These are phyloP conservation scores for Phylloboletellus chloephorus DNA, from an alignment of 1,284 basidiomycete genomes.

Conservation along the genomic window DNA sequence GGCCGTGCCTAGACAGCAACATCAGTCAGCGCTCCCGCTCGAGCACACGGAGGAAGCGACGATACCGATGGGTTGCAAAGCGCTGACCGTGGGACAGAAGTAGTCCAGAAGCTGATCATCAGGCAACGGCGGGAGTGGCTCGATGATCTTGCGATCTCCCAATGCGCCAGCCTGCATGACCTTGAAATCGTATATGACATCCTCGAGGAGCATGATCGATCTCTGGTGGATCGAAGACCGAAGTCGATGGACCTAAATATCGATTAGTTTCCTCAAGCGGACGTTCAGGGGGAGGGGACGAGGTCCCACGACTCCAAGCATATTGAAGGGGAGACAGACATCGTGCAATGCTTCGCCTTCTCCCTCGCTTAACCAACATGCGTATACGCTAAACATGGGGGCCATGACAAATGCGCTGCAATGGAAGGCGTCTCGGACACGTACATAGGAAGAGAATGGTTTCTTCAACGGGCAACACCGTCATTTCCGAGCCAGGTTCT, in stretches of 20 bases:
- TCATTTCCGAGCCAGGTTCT: slow-evolving; percentile 20
- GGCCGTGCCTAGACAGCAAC: slow-evolving; percentile 12
- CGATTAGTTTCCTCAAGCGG: background rate
- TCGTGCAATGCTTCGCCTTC: slow-evolving; percentile 12
- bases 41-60: too few species aligned
- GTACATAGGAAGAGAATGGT: slow-evolving; percentile 16
- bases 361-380: slow-evolving; percentile 14
- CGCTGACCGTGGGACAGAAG: slow-evolving; percentile 9
- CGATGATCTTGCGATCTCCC: slow-evolving; percentile 13
- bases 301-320: slow-evolving; percentile 19
- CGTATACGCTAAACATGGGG: slow-evolving; percentile 7
- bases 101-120: slow-evolving; percentile 13
- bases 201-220: slow-evolving; percentile 19
- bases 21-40: too few species aligned
- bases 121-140: slow-evolving; percentile 17
- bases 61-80: slow-evolving; percentile 14
- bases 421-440: background rate
- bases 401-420: background rate
- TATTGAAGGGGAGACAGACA: slow-evolving; percentile 14
- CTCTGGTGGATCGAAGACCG: slow-evolving; percentile 14
- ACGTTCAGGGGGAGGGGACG: background rate
- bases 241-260: slow-evolving; percentile 19
- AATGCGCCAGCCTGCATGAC: slow-evolving; percentile 16
- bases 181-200: slow-evolving; percentile 15
- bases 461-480: slow-evolving; percentile 14